Evolutionary conservation across 1,284 basidiomycete species (phyloP).

Genomic region (Porodaedalea pini): DNA sequence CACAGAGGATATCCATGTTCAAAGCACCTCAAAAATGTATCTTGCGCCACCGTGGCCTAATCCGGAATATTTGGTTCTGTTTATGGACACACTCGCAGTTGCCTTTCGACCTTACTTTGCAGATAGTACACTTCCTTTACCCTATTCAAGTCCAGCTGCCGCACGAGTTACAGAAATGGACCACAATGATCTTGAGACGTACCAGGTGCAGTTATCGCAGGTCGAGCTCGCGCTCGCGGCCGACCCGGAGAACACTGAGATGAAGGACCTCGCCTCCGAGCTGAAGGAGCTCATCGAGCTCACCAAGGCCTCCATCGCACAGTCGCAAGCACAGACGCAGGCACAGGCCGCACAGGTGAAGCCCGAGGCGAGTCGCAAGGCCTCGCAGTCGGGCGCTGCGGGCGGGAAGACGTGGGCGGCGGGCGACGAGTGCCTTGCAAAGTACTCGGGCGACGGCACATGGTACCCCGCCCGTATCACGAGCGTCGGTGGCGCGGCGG

Average conservation of each 20-base stretch:
- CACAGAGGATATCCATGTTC: no score
- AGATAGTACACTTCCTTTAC: no score
- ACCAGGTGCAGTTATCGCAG: slow-evolving; percentile 85
- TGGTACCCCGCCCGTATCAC: slow-evolving; percentile 94
- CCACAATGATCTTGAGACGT: slow-evolving; percentile 79
- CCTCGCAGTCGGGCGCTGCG: slow-evolving; percentile 10
- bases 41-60: no score
- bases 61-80: no score
- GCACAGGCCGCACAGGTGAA: slow-evolving; percentile 41
- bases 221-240: slow-evolving; percentile 82
- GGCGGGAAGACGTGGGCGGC: slow-evolving; percentile 59
- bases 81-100: no score
- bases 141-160: no score
- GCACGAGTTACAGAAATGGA: slow-evolving; percentile 58
- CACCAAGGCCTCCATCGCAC: slow-evolving; percentile 71
- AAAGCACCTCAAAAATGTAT: no score
- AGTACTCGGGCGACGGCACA: slow-evolving; percentile 84
- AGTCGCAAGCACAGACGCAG: slow-evolving; percentile 47
- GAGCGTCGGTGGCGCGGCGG: slow-evolving; percentile 80
- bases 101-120: no score
- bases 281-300: slow-evolving; percentile 88
- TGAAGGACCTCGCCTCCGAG: slow-evolving; percentile 61
- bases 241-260: slow-evolving; percentile 80
- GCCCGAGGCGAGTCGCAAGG: slow-evolving; percentile 40
- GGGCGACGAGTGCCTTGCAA: slow-evolving; percentile 92